Evolutionary conservation across 2,329 filamentous ascomycete species (phyloP).

Genomic region (Atkinsonella hypoxylon): DNA sequence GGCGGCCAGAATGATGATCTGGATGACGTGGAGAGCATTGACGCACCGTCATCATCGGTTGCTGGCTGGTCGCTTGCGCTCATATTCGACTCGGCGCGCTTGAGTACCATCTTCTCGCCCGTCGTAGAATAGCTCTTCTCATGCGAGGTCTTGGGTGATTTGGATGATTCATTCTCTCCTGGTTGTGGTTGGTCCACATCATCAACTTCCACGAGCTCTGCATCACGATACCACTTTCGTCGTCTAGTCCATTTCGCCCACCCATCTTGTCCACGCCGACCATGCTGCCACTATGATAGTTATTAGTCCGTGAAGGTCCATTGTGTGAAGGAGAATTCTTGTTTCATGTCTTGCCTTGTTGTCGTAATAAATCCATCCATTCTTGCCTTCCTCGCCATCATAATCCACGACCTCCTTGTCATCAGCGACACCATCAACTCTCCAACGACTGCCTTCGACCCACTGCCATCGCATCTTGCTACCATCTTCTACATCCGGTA

Average conservation of each 20-base stretch:
- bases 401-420: slow-evolving; percentile 32
- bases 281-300: slow-evolving; percentile 68
- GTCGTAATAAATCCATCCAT: slow-evolving; percentile 96
- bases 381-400: slow-evolving; percentile 47
- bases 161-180: slow-evolving; percentile 21
- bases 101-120: slow-evolving; percentile 25
- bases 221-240: slow-evolving; percentile 92
- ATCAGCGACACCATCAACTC: slow-evolving; percentile 62
- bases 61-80: slow-evolving; percentile 12
- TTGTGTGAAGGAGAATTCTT: too few species aligned
- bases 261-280: slow-evolving; percentile 71
- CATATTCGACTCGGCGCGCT: slow-evolving; percentile 13
- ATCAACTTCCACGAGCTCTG: slow-evolving; percentile 74
- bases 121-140: slow-evolving; percentile 23
- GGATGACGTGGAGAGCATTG: slow-evolving; percentile 36
- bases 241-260: slow-evolving; percentile 92
- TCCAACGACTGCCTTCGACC: slow-evolving; percentile 79
- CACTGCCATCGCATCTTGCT: slow-evolving; percentile 54
- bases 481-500: slow-evolving; percentile 49
- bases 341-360: slow-evolving; percentile 57
- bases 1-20: slow-evolving; percentile 31
- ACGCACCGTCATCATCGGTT: slow-evolving; percentile 28
- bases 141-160: slow-evolving; percentile 9
- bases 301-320: slow-evolving; percentile 5
- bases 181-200: slow-evolving; percentile 21